Percentiles rank a stretch among this genome's conserved stretches.
Evolutionary conservation across 257 asterid species (phyloP).

Genomic region (Fraxinus americana): DNA sequence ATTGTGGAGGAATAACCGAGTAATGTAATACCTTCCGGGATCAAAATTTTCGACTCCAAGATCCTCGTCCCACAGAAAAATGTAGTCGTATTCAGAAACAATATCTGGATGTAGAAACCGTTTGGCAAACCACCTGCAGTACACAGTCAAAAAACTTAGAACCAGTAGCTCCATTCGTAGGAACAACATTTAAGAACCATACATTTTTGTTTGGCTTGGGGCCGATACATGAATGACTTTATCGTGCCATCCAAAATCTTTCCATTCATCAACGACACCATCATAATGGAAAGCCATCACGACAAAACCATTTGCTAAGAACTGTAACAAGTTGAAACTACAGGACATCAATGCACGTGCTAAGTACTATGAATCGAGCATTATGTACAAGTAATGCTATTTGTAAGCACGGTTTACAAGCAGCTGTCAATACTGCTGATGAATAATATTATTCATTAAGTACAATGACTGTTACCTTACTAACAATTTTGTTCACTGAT

Average conservation of each 20-base stretch:
- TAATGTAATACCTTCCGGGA: constrained; percentile 58
- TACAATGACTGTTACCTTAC: constrained; percentile 48
- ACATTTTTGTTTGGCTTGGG: constrained; percentile 83
- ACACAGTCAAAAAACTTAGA: background rate
- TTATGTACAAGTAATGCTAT: background rate
- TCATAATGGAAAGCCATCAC: constrained; percentile 95
- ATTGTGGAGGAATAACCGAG: background rate
- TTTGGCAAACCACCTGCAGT: constrained; percentile 92
- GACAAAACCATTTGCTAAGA: constrained; percentile 51
- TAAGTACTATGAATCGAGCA: constrained; percentile 1
- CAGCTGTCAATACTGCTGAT: background rate
- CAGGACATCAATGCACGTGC: background rate
- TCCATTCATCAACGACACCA: constrained; percentile 74
- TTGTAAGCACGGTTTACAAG: background rate
- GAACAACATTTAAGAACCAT: constrained; percentile 1
- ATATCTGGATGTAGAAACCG: constrained; percentile 96
- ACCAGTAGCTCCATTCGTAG: background rate
- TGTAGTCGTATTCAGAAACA: constrained; percentile 72
- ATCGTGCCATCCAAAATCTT: constrained; percentile 57
- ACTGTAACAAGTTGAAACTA: constrained; percentile 45
- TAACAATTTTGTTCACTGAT: constrained; percentile 56
- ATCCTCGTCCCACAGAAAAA: constrained; percentile 95
- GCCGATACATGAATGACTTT: constrained; percentile 75
- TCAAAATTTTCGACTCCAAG: constrained; percentile 73
- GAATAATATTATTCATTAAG: background rate